These are phyloP conservation scores for Mortierella sp. DNA, from an alignment of 371 early-diverging fungal species.

Conservation along the genomic window DNA sequence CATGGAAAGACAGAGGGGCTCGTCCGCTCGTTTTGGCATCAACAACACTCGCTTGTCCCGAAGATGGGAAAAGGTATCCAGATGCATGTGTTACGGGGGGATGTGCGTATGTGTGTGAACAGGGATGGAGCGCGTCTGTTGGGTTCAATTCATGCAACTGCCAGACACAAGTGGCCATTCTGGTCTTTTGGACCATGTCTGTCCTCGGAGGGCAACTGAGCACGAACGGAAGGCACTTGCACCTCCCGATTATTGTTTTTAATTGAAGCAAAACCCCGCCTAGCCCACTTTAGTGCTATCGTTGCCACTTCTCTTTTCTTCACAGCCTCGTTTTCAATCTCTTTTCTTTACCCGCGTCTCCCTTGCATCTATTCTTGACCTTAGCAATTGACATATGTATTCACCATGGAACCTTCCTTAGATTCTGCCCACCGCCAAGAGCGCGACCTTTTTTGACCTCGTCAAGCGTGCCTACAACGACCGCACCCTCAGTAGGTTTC, in stretches of 20 bases:
- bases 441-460: constrained; percentile 71
- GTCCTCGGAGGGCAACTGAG: not conserved
- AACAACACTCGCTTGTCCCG: not conserved
- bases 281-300: constrained; percentile 1
- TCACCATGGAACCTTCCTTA: constrained; percentile 44
- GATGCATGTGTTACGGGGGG: not conserved
- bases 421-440: constrained; percentile 76
- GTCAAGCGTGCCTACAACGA: constrained; percentile 81
- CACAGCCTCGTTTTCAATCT: not conserved
- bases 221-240: not conserved
- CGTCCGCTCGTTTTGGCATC: not conserved
- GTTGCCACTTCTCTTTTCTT: not conserved
- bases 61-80: not conserved
- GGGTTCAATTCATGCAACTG: not conserved
- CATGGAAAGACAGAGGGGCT: not conserved
- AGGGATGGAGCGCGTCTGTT: not conserved
- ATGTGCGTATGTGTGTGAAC: not conserved
- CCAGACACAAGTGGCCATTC: not conserved
- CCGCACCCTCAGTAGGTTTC: constrained; percentile 70
- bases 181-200: not conserved
- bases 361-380: constrained; percentile 11
- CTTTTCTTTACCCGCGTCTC: not conserved
- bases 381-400: not conserved
- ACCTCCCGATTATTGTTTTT: not conserved
- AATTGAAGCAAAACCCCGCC: constrained; percentile 15